Evolutionary conservation across 2,329 filamentous ascomycete species (phyloP), one percentile per base, ranked within the genome.

Genomic region (Pleomassaria siparia): DNA sequence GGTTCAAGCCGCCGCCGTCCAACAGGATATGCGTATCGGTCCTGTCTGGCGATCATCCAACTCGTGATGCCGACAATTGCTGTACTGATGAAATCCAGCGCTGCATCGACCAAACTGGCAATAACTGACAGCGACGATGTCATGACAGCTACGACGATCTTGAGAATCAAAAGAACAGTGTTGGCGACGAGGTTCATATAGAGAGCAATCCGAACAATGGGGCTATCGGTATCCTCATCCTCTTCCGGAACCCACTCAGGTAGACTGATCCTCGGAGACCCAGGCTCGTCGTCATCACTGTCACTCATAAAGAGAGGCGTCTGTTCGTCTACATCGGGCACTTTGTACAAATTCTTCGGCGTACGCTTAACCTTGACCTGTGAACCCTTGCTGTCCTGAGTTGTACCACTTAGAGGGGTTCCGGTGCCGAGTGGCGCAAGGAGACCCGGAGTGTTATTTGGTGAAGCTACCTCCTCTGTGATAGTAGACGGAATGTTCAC

Each of bases 151-250:
- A 94, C 89, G 30, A 82, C 80, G 42, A 91, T 81, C 69, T 96
- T 95, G 50, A 89, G 83, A 6, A 80, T 80, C 2, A 95, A 79
- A 2, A 95, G 78, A 35, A 89, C 74, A 2, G 83, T 76, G 65
- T 96, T 96, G 49, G 90, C 91, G 18, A 81, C 72, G 40, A 95
- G 81, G 66, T 95, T 96, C 69, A 95, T 74, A 69, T 91, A 92
- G 61, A 97, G 94, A 33, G 92, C 91, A 16, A 94, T 64, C n/a
- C 85, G 87, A 40, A 96, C 90, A 40, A 95, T 82, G 13, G 81
- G 83, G 49, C 86, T 85, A 40, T 84, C 79, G 53, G 85, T 89
- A 62, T 91, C 87, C 2, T 91, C 80, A 47, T 86, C 86, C 54
- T 91, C 87, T 48, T 82, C 79, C 0, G 73, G 71, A 35, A 88